Conservation (phyloP, 805 yeast species). For the Kurtzmaniella fragi region DNA sequence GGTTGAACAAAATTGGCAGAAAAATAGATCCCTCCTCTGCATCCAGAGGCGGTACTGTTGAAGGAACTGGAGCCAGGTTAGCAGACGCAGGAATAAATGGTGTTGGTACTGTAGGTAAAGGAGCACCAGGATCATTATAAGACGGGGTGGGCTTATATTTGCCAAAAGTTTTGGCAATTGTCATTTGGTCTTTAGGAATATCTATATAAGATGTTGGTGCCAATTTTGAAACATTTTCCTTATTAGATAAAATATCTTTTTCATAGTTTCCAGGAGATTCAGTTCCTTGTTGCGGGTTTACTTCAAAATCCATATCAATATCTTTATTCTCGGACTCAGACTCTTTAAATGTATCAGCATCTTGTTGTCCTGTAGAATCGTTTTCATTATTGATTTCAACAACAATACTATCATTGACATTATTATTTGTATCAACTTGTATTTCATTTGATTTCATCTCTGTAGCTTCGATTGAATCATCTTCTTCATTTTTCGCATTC, state of each 20-base stretch:
- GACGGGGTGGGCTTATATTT: conserved; percentile 30
- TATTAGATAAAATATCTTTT: too few species aligned
- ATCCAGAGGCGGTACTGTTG: conserved; percentile 3
- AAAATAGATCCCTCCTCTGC: conserved; percentile 49
- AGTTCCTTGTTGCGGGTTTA: too few species aligned
- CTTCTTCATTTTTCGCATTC: conserved; percentile 6
- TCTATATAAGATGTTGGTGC: conserved; percentile 27
- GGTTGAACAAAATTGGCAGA: conserved; percentile 79
- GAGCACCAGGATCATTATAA: conserved; percentile 82
- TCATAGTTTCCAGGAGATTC: too few species aligned
- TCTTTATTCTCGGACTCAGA: neutral
- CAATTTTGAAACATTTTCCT: too few species aligned
- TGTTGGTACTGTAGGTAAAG: conserved; percentile 55
- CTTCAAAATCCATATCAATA: too few species aligned
- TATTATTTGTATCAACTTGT: too few species aligned
- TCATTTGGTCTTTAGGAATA: conserved; percentile 57
- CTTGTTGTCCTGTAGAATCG: neutral
- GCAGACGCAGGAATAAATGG: conserved; percentile 32
- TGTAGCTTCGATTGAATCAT: neutral
- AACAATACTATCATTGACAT: neutral
- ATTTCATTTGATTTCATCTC: too few species aligned
- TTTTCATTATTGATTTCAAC: neutral
- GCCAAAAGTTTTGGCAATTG: conserved; percentile 25
- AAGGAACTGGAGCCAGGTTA: conserved; percentile 6
- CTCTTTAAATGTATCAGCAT: conserved; percentile 3